Base-by-base conservation (phyloP, 2,329 filamentous ascomycete species). In the Alternaria atra region DNA sequence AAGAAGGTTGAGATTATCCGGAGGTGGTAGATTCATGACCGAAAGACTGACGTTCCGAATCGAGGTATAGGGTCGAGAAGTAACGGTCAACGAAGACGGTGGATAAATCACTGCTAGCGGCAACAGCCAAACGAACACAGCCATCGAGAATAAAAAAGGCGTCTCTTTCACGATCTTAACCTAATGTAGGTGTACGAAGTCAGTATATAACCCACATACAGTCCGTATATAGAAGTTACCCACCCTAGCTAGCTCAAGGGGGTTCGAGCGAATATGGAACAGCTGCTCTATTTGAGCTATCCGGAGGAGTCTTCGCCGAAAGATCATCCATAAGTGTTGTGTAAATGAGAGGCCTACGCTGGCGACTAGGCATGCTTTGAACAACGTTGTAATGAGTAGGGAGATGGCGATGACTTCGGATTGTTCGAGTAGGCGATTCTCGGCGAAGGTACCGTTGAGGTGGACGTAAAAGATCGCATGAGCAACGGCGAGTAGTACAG, bases 101-200 rank as follows among this genome's bases (percentile, higher is more conserved):
- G 63, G 63, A 30, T 63, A 65, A 6, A 63, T 52, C 12, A 44
- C 35, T 5, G 60, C 60, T 15, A 65, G 17, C 8, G 34, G 34
- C 17, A 60, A 12, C 7, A 52, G 8, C 60, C 60, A 63, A 15
- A 52, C 32, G n/a, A 34, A 51, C 3, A 52, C 1, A 6, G 55
- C 60, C 17, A 59, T 52, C 6, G 25, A 8, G 30, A 55, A 47
- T 12, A 39, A 20, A 6, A 39, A 39, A 5, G n/a, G 37, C 12
- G 35, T 37, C 4, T 8, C 2, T 8, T 15, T 9, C 15, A 39
- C 17, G 17, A 39, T 39, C 3, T 20, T 39, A 17, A 39, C 37
- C 5, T 39, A 20, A 20, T 20, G 20, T 20, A 20, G 20, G 20
- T 20, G 2, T 20, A 20, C 20, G 20, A 2, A 20, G 20, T 20